Evolutionary conservation across 495 filamentous ascomycete species (phyloP).

Genomic region (Xylaria grammica): DNA sequence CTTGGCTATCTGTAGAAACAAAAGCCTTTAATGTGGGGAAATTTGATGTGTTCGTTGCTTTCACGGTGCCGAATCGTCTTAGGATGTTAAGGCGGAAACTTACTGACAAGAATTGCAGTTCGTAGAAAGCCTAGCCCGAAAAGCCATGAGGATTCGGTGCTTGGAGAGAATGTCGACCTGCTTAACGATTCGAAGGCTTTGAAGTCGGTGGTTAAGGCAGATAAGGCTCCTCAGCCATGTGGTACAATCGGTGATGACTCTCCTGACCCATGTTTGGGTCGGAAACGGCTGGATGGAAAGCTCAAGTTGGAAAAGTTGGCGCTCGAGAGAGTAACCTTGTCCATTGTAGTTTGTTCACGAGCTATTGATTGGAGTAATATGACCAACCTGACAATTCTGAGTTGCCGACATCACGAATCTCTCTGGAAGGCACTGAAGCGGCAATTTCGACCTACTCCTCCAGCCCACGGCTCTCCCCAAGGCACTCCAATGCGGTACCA

Average conservation of each 20-base stretch:
- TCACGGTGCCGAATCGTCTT: not conserved
- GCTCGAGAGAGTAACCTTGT: slow-evolving; percentile 80
- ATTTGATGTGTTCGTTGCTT: not conserved
- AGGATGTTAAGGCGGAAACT: not conserved
- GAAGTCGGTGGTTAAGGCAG: not conserved
- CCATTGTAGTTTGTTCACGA: slow-evolving; percentile 67
- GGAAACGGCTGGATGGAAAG: slow-evolving; percentile 51
- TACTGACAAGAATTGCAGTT: slow-evolving; percentile 13
- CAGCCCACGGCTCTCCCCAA: slow-evolving; percentile 31
- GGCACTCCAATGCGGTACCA: slow-evolving; percentile 61
- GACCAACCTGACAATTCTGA: slow-evolving; percentile 80
- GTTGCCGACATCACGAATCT: slow-evolving; percentile 76
- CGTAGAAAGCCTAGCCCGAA: slow-evolving; percentile 27
- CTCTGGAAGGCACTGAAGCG: slow-evolving; percentile 82
- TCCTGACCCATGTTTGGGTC: not conserved
- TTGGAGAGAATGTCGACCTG: not conserved
- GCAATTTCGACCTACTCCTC: slow-evolving; percentile 66
- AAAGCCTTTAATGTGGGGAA: not conserved
- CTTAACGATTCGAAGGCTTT: not conserved
- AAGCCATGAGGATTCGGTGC: slow-evolving; percentile 9
- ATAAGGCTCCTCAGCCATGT: not conserved
- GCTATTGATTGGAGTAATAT: slow-evolving; percentile 82
- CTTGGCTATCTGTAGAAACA: not conserved
- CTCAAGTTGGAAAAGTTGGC: slow-evolving; percentile 78
- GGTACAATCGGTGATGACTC: not conserved